Evolutionary conservation across 345 rosid genomes (phyloP).

Genomic region (Murraya paniculata): DNA sequence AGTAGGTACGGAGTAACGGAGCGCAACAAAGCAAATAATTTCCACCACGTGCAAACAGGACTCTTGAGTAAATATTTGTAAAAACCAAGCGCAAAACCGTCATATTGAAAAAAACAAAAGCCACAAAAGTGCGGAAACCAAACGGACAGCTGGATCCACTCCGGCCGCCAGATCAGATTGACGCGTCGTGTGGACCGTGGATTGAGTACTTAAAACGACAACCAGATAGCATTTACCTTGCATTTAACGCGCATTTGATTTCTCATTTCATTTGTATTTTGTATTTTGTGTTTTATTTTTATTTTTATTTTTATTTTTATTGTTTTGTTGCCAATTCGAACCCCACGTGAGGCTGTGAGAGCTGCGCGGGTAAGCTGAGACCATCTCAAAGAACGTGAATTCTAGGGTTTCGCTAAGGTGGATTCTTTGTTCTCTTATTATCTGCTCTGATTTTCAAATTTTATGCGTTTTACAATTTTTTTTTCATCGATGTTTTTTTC

Average conservation of each 20-base stretch:
- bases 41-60: conserved; percentile 3
- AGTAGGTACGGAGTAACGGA: background rate
- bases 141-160: conserved; percentile 18
- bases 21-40: background rate
- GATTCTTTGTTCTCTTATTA: background rate
- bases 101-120: background rate
- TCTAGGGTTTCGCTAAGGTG: conserved; percentile 15
- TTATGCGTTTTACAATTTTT: background rate
- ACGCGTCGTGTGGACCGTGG: conserved; percentile 12
- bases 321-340: background rate
- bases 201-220: conserved; percentile 3
- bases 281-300: background rate
- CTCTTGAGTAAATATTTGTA: background rate
- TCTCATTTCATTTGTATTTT: conserved; percentile 2
- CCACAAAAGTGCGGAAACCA: background rate
- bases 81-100: background rate
- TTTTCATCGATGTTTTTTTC: background rate
- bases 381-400: background rate
- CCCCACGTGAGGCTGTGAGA: conserved; percentile 6
- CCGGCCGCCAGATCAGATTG: conserved; percentile 12
- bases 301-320: background rate
- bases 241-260: conserved; percentile 14
- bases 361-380: conserved; percentile 12
- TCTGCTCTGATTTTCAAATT: background rate
- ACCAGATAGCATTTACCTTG: background rate